Percentiles rank a stretch among this genome's conserved stretches.
Conservation (phyloP, 1,139 yeast species). For the Candida albicans region DNA sequence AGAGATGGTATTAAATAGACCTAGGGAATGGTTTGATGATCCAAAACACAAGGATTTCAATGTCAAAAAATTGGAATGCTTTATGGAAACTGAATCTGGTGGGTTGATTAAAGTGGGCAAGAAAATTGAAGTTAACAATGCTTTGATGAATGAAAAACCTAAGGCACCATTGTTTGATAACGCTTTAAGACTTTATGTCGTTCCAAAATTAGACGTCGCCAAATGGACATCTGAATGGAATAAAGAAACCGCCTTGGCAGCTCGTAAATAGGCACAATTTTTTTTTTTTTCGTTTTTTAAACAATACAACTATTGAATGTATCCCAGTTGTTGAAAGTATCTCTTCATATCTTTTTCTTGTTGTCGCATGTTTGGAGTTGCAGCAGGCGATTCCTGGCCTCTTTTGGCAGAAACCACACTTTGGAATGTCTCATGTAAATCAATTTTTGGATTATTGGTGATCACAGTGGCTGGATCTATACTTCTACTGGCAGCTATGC, state of each 20-base stretch:
- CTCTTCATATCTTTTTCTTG: slow-evolving; percentile 44
- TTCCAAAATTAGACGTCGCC: slow-evolving; percentile 68
- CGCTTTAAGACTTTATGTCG: slow-evolving; percentile 70
- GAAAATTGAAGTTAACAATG: slow-evolving; percentile 64
- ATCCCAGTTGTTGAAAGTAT: slow-evolving; percentile 59
- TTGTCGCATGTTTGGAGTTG: slow-evolving; percentile 25
- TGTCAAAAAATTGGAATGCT: slow-evolving; percentile 63
- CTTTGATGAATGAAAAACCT: slow-evolving; percentile 62
- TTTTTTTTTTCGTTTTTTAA: background rate
- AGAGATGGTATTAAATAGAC: slow-evolving; percentile 58
- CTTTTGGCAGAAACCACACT: slow-evolving; percentile 48
- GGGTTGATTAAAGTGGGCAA: slow-evolving; percentile 87
- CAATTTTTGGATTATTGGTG: slow-evolving; percentile 72
- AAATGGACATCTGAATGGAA: slow-evolving; percentile 70
- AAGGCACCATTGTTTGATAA: slow-evolving; percentile 78
- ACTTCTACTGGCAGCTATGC: slow-evolving; percentile 55
- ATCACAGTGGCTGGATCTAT: slow-evolving; percentile 73
- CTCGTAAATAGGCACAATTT: slow-evolving; percentile 28
- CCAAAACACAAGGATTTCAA: slow-evolving; percentile 62
- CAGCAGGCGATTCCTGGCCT: slow-evolving; percentile 60
- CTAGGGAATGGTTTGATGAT: slow-evolving; percentile 69
- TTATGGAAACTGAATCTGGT: slow-evolving; percentile 78
- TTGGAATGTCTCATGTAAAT: slow-evolving; percentile 69
- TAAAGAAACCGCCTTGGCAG: slow-evolving; percentile 61
- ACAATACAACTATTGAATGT: slow-evolving; percentile 13